Evolutionary conservation across 2,329 filamentous ascomycete genomes (phyloP), one percentile per base, ranked within the genome.

Genomic region (Aspergillus sp.): DNA sequence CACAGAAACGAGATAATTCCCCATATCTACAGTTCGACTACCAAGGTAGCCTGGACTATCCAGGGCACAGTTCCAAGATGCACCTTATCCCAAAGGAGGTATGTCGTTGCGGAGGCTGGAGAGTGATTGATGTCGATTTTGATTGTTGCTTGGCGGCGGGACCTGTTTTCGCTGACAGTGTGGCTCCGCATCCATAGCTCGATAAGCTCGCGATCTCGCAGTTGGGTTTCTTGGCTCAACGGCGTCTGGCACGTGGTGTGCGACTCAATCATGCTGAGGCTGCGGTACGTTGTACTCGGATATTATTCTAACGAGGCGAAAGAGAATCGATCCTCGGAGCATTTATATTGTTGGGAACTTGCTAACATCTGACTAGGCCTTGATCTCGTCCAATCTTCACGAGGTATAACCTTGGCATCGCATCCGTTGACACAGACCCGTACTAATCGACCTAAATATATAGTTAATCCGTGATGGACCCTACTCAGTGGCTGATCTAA

Each of bases 151-250:
- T 19, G 27, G 17, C 34, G 34, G n/a, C 17, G 45, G 27, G 27
- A 30, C 27, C 27, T 15, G 9, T 30, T 22, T 15, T 51, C 33
- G n/a, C 48, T 55, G 24, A 56, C 56, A 37, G 15, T 12, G 12
- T 30, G 56, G 57, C 42, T 22, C 44, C 30, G 40, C 56, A 22
- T 51, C 30, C 20, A 11, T 58, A 98, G 93, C 83, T 98, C 71
- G 93, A 98, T 82, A 98, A 98, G 86, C 90, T 98, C 77, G 84
- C 89, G 73, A 93, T 96, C 72, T 90, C 92, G 54, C 91, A 97
- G 77, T 81, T 96, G 61, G 93, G 93, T 66, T 83, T 89, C 65
- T 83, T 97, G 49, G 93, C 93, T 54, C 93, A 98, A 80, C 85
- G 89, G 63, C 86, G 93, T 59, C 86, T 98, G 64, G 93, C 93